These are phyloP conservation scores for Nitzschia sp. DNA, from an alignment of 108 stramenopile genomes.

Conservation along the genomic window DNA sequence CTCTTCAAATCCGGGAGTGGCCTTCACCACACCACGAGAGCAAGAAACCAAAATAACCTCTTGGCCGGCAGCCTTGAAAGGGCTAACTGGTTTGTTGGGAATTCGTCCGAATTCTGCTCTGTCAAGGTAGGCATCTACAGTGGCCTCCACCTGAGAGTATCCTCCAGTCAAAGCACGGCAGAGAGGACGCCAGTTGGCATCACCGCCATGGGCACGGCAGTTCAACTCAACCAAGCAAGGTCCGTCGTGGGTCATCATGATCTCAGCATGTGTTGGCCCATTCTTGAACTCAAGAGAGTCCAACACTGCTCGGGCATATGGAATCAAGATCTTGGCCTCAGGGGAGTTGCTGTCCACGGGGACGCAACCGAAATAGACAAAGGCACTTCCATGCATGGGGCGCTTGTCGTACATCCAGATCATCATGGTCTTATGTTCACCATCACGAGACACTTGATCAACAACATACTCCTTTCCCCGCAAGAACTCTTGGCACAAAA, in stretches of 20 bases:
- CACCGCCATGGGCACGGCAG: slow-evolving; percentile 88
- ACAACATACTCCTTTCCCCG: slow-evolving; percentile 63
- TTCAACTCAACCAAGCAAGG: slow-evolving; percentile 88
- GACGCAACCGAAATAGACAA: slow-evolving; percentile 87
- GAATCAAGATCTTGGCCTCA: slow-evolving; percentile 78
- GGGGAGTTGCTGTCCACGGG: slow-evolving; percentile 69
- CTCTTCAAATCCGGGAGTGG: slow-evolving; percentile 80
- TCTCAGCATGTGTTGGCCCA: slow-evolving; percentile 63
- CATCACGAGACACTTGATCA: slow-evolving; percentile 62
- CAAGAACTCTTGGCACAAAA: slow-evolving; percentile 58
- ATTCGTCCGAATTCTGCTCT: slow-evolving; percentile 53
- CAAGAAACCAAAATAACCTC: slow-evolving; percentile 86
- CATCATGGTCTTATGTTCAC: slow-evolving; percentile 60
- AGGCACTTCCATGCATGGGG: slow-evolving; percentile 75
- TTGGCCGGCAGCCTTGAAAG: slow-evolving; percentile 80
- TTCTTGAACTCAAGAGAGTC: slow-evolving; percentile 76
- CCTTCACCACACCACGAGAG: slow-evolving; percentile 60
- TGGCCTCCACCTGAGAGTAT: slow-evolving; percentile 85
- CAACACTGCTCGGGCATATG: slow-evolving; percentile 74
- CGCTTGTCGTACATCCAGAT: slow-evolving; percentile 74
- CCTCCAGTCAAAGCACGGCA: slow-evolving; percentile 73
- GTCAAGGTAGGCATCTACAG: slow-evolving; percentile 78
- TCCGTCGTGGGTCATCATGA: slow-evolving; percentile 66
- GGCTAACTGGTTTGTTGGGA: slow-evolving; percentile 73
- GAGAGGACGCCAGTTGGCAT: slow-evolving; percentile 89